phyloP scores from a whole-genome alignment of 768 basidiomycete species.

The Termitomyces sp. region DNA sequence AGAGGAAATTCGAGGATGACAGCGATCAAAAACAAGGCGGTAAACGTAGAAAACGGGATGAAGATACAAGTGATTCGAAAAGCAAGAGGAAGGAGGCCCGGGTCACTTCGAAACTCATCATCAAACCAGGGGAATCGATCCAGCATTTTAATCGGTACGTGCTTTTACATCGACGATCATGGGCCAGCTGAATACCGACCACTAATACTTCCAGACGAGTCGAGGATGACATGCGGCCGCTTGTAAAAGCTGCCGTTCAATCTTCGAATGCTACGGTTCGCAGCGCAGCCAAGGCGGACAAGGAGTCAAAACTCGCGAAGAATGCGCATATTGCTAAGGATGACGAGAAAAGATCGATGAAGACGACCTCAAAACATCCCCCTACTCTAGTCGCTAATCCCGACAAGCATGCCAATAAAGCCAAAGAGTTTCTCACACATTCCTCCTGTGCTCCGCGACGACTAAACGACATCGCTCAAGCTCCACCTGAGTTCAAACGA shows the following conservation, averaged over 20 bases:
- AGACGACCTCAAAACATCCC: constrained; percentile 10
- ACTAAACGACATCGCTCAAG: constrained; percentile 24
- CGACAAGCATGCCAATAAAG: constrained; percentile 25
- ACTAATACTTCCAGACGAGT: constrained; percentile 50
- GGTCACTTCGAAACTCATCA: constrained; percentile 31
- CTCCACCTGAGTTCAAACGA: constrained; percentile 26
- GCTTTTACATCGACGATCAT: too few relatives aligned
- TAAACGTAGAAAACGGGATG: constrained; percentile 32
- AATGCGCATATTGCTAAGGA: constrained; percentile 18
- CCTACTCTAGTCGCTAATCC: constrained; percentile 2
- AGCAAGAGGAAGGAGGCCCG: constrained; percentile 22
- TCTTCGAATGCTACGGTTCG: constrained; percentile 51
- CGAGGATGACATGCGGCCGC: constrained; percentile 65
- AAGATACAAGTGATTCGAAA: constrained; percentile 17
- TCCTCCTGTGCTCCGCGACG: constrained; percentile 59
- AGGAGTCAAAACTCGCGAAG: constrained; percentile 26
- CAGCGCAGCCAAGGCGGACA: constrained; percentile 37
- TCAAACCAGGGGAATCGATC: constrained; percentile 68
- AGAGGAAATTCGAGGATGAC: constrained; percentile 34
- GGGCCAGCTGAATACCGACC: not conserved
- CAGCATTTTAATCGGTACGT: constrained; percentile 73
- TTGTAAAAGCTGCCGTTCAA: constrained; percentile 59
- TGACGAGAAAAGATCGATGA: constrained; percentile 12
- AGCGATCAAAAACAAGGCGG: constrained; percentile 19
- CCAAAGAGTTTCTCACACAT: constrained; percentile 47